Base-by-base conservation (phyloP, 179 eudicot genomes). In the Spergularia azorica region DNA sequence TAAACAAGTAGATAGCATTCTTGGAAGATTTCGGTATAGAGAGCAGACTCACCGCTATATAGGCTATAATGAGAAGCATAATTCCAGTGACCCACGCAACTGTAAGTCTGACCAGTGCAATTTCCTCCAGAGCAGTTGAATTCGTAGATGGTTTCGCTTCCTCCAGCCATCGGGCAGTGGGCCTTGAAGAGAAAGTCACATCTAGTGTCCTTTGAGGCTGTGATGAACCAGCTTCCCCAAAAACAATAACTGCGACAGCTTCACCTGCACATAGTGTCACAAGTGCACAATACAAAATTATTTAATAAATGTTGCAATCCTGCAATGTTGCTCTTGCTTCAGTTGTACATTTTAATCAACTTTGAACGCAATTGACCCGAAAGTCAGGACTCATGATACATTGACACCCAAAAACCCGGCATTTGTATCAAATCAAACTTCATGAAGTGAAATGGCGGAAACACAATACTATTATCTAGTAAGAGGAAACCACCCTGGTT, bases 11-110 rank as follows among this genome's bases (percentile, higher is more conserved):
- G 36, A 4, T 20, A 62, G 41, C 12, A 51, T 17, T 13, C 51
- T 39, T 17, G 16, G 6, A 50, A n/a, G 32, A 4, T 14, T 12
- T 58, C 54, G 41, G 36, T 72, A 41, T 4, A 52, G 59, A 57
- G 78, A 73, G 43, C 18, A 54, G 75, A 21, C 90, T 92, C 74
- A 94, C 98, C 95, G 95, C 98, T 60, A 92, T 69, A 17, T 89
- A 76, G 71, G 92, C 87, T 79, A 97, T 88, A 79, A 93, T 83
- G 67, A 93, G 59, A 56, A 93, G 92, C 73, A 93, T 73, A 67
- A 90, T 83, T 80, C 97, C 97, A 16, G 98, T 90, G 46, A 82
- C 72, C 97, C 97, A 93, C 43, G 98, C 98, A 73, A 94, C 82
- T 61, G 88, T 83, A n/a, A 55, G 68, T 83, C 98, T 89, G 62